Base-by-base conservation (phyloP, 768 basidiomycete species). In the Hygrophorus pudorinus region DNA sequence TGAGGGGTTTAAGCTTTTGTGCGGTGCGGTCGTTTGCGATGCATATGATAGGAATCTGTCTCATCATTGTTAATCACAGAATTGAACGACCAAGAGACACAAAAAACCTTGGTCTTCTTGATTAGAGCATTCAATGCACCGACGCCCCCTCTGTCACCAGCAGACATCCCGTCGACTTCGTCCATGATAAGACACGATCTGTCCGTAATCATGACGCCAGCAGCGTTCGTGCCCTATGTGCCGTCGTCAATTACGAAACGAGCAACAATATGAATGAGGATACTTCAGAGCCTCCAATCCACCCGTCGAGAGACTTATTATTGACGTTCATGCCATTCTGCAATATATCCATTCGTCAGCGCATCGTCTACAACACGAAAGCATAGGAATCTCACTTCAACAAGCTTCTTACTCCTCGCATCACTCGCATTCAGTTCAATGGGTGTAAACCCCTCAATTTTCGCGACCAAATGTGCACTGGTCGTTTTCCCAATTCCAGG, bases 401-500 rank as follows among this genome's bases (percentile, higher is more conserved):
- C 81, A 30, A 99, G 77, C 63, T 94, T 96, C 71, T 98, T 98
- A 60, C 91, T 97, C 48, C 96, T 70, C 1, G 86, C 73, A 54
- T 98, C 96, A 62, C 91, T 94, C 1, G 96, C 96, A 56, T 99
- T 99, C 46, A 98, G 68, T 57, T 99, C 96, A 46, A 99, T 88
- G 1, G 93, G 85, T 2, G 82, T 88, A 53, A 84, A 96, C 0
- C 93, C 94, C 21, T 76, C 88, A n/a, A 87, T 62, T 56, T 86
- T 85, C 1, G 93, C 93, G 52, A 85, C 84, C 21, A 99, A 58
- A 63, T 99, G 96, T 2, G 94, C 96, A 48, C 85, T 84, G 1
- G 92, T 96, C 3, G 96, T 99, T 67, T 98, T 99, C 17, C 94
- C 96, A 41, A 98, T 96, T 6, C 96, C 96, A 12, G 96, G 96